phyloP scores from a whole-genome alignment of 352 stramenopile genomes.

The Phytophthora megakarya region DNA sequence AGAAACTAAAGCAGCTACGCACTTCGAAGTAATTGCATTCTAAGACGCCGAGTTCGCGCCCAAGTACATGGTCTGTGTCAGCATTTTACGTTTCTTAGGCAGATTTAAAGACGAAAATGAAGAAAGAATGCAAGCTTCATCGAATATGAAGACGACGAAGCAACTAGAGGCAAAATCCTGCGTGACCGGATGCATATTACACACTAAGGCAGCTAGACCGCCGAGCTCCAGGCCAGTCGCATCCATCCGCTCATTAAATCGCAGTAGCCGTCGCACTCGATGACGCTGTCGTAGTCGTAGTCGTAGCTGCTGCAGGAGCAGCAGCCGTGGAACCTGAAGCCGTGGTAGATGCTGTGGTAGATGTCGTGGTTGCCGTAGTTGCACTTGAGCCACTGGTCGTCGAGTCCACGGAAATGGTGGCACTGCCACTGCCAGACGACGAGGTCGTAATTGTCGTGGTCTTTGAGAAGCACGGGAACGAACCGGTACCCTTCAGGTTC shows the following conservation, averaged over 20 bases:
- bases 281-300: constrained; percentile 22
- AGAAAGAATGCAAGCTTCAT: constrained; percentile 23
- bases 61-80: no score
- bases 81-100: constrained; percentile 36
- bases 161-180: constrained; percentile 33
- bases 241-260: constrained; percentile 23
- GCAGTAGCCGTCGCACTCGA: constrained; percentile 29
- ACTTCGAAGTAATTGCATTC: no score
- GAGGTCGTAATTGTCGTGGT: constrained; percentile 37
- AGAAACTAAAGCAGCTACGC: no score
- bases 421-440: constrained; percentile 35
- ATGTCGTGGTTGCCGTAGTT: constrained; percentile 31
- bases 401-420: constrained; percentile 35
- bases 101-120: constrained; percentile 29
- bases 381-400: constrained; percentile 24
- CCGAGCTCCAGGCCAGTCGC: constrained; percentile 21
- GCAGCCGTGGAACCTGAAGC: constrained; percentile 18
- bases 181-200: constrained; percentile 35
- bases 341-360: constrained; percentile 22
- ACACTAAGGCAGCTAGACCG: constrained; percentile 26
- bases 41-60: no score
- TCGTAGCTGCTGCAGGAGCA: not conserved
- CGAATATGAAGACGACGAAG: constrained; percentile 6
- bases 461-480: constrained; percentile 71
- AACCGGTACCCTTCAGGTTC: constrained; percentile 72